Conservation (phyloP, 2,329 filamentous ascomycete genomes). For the Botryotinia narcissicola region DNA sequence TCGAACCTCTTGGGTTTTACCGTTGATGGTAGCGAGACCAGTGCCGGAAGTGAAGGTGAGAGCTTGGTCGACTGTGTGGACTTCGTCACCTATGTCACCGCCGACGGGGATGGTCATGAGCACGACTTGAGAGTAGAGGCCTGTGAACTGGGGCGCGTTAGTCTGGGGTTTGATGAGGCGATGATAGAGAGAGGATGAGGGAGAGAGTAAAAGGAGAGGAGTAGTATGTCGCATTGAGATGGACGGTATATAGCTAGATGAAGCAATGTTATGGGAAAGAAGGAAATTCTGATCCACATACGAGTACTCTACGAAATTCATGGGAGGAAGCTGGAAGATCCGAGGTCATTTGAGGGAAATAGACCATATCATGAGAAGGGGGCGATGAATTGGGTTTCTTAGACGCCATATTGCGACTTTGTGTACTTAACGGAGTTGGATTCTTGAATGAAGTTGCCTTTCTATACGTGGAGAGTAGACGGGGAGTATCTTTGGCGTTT, state of each 20-base stretch:
- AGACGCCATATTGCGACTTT: constrained; percentile 28
- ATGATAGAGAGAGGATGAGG: not conserved
- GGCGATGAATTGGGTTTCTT: constrained; percentile 37
- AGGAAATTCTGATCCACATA: not conserved
- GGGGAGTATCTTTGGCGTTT: not conserved
- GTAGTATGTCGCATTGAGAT: not conserved
- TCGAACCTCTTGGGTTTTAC: constrained; percentile 51
- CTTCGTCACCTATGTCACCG: constrained; percentile 66
- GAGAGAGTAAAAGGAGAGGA: not conserved
- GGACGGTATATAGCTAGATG: not conserved
- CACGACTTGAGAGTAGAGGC: constrained; percentile 61
- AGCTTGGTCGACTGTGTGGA: constrained; percentile 63
- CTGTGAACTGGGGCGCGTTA: constrained; percentile 46
- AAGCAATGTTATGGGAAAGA: not conserved
- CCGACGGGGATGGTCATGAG: constrained; percentile 63
- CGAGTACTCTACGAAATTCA: constrained; percentile 58
- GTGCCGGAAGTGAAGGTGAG: constrained; percentile 61
- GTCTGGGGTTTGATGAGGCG: no score
- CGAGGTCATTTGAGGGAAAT: constrained; percentile 56
- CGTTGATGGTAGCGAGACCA: constrained; percentile 57
- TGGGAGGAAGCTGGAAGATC: constrained; percentile 52
- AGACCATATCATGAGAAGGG: constrained; percentile 56
- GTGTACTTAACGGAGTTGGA: not conserved
- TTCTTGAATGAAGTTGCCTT: not conserved
- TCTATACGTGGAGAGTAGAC: constrained; percentile 8